Evolutionary conservation across 116 monocot species (phyloP), one percentile per base, ranked within the genome.

Genomic region (Trichopus zeylanicus): DNA sequence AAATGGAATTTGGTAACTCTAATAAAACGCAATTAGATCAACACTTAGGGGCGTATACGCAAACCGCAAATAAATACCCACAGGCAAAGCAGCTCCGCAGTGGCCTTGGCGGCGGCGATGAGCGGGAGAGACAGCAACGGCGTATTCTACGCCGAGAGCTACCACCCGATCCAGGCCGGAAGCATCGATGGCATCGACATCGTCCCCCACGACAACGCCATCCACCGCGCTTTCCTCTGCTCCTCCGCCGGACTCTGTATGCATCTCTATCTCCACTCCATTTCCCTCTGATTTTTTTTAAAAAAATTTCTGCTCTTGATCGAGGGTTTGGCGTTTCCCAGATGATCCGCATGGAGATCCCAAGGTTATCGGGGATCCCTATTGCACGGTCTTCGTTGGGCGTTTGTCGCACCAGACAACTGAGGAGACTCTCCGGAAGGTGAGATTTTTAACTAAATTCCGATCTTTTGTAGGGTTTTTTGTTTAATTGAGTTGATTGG

Each of bases 151-250:
- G 84, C 91, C 6, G 65, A 82, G 3, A 32, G 53, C 0, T 97
- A 91, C 73, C 87, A 97, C 70, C 91, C 91, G 27, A 90, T 97
- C 56, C 97, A 97, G 54, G 81, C 87, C 9, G 97, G 97, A 12
- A 97, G 97, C 79, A 91, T 97, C 75, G 91, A 97, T 55, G 97
- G 97, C 65, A 97, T 91, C 37, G 91, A 97, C 48, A 67, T 75
- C 42, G 77, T 87, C 23, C 91, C 97, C 46, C 97, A 97, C 70
- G 97, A 97, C 75, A 91, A 87, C 70, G 97, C 79, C 69, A 61
- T 91, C 61, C 82, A 77, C 65, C 78, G 97, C 51, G 97, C 97
- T 24, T 73, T 72, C 26, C 77, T 97, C 62, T 97, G 97, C 69
- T 91, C 91, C 29, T 59, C 69, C 25, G 84, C 87, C 18, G 79